Conservation (phyloP, 176 grass and related monocot genomes). For the Elymus sibiricus region DNA sequence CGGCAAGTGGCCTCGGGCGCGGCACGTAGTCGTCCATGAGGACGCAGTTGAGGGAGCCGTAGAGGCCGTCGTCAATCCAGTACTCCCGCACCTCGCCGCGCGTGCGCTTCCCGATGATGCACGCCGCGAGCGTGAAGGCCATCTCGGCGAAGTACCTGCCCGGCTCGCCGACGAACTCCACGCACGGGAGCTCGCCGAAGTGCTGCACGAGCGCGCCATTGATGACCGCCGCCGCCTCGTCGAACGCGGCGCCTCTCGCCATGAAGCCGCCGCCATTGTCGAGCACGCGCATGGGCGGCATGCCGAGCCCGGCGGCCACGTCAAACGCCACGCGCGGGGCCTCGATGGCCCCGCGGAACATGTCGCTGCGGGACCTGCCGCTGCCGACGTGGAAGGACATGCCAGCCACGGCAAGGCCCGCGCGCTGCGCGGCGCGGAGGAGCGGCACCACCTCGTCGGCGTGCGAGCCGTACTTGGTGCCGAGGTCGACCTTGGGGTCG, state of each 20-base stretch:
- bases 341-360: not conserved
- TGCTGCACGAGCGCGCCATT: too few species aligned
- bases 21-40: too few species aligned
- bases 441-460: not conserved
- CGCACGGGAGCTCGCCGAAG: not conserved
- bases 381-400: not conserved
- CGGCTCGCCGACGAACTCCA: not conserved
- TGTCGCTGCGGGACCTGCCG: too few species aligned
- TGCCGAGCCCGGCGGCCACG: not conserved
- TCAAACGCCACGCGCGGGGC: not conserved
- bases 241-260: not conserved
- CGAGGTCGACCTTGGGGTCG: not conserved
- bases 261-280: not conserved
- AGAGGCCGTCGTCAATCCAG: conserved; percentile 7
- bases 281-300: not conserved
- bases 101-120: not conserved
- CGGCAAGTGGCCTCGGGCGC: too few species aligned
- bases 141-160: not conserved
- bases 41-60: not conserved
- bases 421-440: not conserved
- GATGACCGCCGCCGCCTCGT: not conserved
- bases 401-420: not conserved
- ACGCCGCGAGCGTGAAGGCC: not conserved
- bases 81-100: not conserved
- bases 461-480: not conserved